phyloP scores from a whole-genome alignment of 805 yeast genomes.

The Kazachstania psychrophila region DNA sequence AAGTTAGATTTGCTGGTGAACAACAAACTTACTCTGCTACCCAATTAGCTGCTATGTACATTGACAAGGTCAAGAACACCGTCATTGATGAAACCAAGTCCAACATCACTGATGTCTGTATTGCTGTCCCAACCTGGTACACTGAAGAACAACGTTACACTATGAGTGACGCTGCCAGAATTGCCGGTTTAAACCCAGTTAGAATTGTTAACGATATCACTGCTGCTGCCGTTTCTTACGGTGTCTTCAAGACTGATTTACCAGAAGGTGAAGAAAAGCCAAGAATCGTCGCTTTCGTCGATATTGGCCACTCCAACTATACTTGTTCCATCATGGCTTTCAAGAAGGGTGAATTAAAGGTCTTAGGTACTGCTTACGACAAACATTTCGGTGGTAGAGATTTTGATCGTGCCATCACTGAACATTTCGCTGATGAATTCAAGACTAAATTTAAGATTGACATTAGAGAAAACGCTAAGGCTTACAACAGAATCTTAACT shows the following conservation, averaged over 20 bases:
- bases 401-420: conserved; percentile 86
- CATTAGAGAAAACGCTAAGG: conserved; percentile 85
- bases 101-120: conserved; percentile 74
- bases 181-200: conserved; percentile 96
- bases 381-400: conserved; percentile 98
- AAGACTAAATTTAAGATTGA: conserved; percentile 88
- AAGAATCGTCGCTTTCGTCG: conserved; percentile 84
- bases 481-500: conserved; percentile 81
- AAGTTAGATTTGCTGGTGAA: conserved; percentile 77
- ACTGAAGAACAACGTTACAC: conserved; percentile 95
- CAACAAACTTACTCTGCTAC: conserved; percentile 72
- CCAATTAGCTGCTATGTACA: conserved; percentile 91
- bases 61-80: conserved; percentile 79
- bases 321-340: conserved; percentile 83
- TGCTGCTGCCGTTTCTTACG: conserved; percentile 98
- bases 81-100: conserved; percentile 71
- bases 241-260: conserved; percentile 93
- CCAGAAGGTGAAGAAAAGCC: conserved; percentile 77
- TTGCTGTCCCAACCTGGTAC: conserved; percentile 97
- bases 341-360: conserved; percentile 92
- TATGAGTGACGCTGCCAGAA: conserved; percentile 85
- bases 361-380: conserved; percentile 86
- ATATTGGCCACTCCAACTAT: conserved; percentile 94
- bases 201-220: conserved; percentile 96
- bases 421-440: conserved; percentile 91